These are phyloP conservation scores for Aethionema arabicum DNA, from an alignment of 345 rosid genomes.

Conservation along the genomic window DNA sequence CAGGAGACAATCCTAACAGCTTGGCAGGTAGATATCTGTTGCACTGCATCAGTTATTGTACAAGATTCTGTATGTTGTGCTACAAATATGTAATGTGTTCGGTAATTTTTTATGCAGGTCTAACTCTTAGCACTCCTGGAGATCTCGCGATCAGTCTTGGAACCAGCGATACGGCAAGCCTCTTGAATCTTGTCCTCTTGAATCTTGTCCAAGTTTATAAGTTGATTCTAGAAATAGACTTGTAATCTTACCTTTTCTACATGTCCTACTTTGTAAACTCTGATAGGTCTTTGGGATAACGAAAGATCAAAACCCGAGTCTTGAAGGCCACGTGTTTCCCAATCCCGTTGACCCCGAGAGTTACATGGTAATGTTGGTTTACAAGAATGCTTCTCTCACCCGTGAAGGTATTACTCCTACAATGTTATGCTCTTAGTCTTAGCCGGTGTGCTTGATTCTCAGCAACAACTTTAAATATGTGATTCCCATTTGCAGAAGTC, in stretches of 20 bases:
- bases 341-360: slow-evolving; percentile 88
- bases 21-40: slow-evolving; percentile 70
- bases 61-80: not conserved
- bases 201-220: slow-evolving; percentile 1
- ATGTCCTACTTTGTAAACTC: slow-evolving; percentile 25
- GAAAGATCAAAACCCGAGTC: slow-evolving; percentile 63
- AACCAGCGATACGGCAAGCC: slow-evolving; percentile 86
- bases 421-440: not conserved
- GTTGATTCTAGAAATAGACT: not conserved
- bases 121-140: slow-evolving; percentile 80
- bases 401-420: slow-evolving; percentile 65
- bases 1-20: slow-evolving; percentile 99
- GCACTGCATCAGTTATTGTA: not conserved
- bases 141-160: slow-evolving; percentile 92
- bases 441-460: not conserved
- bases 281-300: slow-evolving; percentile 86
- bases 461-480: not conserved
- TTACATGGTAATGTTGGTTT: slow-evolving; percentile 88
- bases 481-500: slow-evolving; percentile 45
- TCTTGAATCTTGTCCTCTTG: slow-evolving; percentile 17
- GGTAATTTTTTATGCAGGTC: slow-evolving; percentile 49
- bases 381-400: slow-evolving; percentile 88
- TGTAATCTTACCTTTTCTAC: slow-evolving; percentile 14
- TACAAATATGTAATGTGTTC: not conserved
- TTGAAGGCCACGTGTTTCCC: slow-evolving; percentile 90